A percentile compares a stretch with the other conserved stretches of the same genome.
Evolutionary conservation across 345 rosid species (phyloP).

Genomic region (Rhodomyrtus tomentosa): DNA sequence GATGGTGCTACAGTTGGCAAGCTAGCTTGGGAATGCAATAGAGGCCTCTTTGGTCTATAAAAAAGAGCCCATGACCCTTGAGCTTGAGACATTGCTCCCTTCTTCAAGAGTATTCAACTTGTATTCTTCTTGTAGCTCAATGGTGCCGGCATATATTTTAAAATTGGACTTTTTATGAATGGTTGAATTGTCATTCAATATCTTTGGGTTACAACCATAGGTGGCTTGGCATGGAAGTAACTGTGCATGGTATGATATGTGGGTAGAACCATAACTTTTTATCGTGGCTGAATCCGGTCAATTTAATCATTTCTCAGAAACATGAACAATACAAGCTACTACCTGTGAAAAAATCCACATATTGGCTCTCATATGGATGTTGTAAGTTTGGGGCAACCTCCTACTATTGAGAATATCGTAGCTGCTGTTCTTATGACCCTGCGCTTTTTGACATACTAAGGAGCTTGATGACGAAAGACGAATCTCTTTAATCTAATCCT

Average conservation of each 20-base stretch:
- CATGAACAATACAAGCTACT: not conserved
- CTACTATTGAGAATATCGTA: not conserved
- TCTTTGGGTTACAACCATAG: not conserved
- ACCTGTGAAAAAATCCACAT: not conserved
- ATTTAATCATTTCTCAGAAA: not conserved
- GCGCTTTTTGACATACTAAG: not conserved
- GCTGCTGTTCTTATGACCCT: not conserved
- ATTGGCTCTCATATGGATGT: not conserved
- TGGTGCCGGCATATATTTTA: not conserved
- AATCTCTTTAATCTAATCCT: not conserved
- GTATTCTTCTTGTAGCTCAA: not conserved
- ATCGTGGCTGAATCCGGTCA: not conserved
- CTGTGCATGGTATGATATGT: not conserved
- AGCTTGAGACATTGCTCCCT: not conserved
- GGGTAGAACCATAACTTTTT: not conserved
- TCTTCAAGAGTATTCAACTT: not conserved
- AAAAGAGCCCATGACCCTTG: not conserved
- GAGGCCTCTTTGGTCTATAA: not conserved
- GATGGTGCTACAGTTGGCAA: not conserved
- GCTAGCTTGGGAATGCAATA: not conserved
- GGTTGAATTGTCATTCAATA: not conserved
- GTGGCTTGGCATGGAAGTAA: not conserved
- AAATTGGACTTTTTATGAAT: not conserved
- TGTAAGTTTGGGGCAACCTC: not conserved
- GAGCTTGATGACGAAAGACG: not conserved